Base-by-base conservation (phyloP, 306 rosid genomes). In the Cyclanthera cordifolia region DNA sequence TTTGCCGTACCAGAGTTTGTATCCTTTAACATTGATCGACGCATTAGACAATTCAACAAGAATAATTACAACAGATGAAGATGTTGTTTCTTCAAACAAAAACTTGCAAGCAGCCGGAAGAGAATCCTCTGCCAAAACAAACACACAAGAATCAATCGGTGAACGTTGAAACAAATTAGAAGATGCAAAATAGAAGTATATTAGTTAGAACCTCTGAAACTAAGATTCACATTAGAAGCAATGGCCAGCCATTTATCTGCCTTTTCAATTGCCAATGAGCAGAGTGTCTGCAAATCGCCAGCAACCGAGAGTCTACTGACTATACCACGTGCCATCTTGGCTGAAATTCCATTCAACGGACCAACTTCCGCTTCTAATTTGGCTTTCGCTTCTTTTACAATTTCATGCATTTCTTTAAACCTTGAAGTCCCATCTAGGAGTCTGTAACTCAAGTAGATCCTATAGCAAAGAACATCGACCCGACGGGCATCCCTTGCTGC, bases 31-130 rank as follows among this genome's bases (percentile, higher is more conserved):
- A 57, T 85, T 79, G 45, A 77, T 85, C 37, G 85, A 70, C 25
- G 84, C 79, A 75, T 75, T 90, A 52, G 90, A 72, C 77, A 90
- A 84, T 72, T 88, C 95, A 57, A 94, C 71, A 76, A 94, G 79
- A 73, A 94, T 82, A 52, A 94, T 90, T 74, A 86, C 87, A 69
- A 94, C 95, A 2, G 96, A 86, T 51, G 91, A 82, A 64, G 91
- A 77, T 59, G 90, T 71, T 57, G 86, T 83, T 83, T 88, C 96
- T 84, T 94, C 97, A 75, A 90, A 94, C 75, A 94, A 75, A 82
- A 88, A 90, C 85, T 90, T 94, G 94, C 99, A 94, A 59, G 99
- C 99, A 55, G 99, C 90, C 53, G 99, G 99, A 77, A 94, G 95
- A 7, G 99, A 94, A 72, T 85, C 99, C 82, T 90, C 99, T 94